Conservation (phyloP, 2,329 filamentous ascomycete genomes). For the Arthrobotrys conoides region DNA sequence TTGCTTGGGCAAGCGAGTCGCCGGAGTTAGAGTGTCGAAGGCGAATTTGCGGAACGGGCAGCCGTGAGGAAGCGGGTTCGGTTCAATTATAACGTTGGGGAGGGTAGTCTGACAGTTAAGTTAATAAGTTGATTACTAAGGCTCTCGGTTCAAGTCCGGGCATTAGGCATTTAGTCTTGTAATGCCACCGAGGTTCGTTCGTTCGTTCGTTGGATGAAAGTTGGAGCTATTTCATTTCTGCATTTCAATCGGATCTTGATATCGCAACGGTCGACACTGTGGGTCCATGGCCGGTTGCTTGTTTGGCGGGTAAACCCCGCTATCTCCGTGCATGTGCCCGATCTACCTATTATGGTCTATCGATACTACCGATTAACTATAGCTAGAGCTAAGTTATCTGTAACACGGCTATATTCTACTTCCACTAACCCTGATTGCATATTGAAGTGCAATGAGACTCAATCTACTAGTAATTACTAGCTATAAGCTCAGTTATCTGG, state of each 20-base stretch:
- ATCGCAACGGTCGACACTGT: constrained; percentile 2
- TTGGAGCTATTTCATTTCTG: neutral
- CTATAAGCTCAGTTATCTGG: too few species aligned
- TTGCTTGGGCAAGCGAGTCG: constrained; percentile 1
- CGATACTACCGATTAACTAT: neutral
- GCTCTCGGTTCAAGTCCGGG: constrained; percentile 30
- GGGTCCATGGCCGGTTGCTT: neutral
- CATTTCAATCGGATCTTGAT: constrained; percentile 5
- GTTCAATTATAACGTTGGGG: constrained; percentile 34
- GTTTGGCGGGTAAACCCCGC: constrained; percentile 11
- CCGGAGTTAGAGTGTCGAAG: constrained; percentile 10
- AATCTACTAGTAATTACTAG: too few species aligned
- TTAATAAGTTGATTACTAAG: constrained; percentile 41
- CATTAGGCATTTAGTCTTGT: neutral
- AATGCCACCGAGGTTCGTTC: neutral
- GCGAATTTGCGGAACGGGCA: too few species aligned
- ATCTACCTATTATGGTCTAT: neutral
- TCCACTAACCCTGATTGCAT: neutral
- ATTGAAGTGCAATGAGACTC: too few species aligned
- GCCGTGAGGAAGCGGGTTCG: neutral
- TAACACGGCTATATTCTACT: neutral
- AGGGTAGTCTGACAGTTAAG: neutral
- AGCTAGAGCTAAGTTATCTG: neutral
- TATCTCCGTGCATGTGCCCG: constrained; percentile 13
- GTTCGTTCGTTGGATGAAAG: neutral